Evolutionary conservation across 768 basidiomycete species (phyloP).

Genomic region (Auriscalpium vulgare): DNA sequence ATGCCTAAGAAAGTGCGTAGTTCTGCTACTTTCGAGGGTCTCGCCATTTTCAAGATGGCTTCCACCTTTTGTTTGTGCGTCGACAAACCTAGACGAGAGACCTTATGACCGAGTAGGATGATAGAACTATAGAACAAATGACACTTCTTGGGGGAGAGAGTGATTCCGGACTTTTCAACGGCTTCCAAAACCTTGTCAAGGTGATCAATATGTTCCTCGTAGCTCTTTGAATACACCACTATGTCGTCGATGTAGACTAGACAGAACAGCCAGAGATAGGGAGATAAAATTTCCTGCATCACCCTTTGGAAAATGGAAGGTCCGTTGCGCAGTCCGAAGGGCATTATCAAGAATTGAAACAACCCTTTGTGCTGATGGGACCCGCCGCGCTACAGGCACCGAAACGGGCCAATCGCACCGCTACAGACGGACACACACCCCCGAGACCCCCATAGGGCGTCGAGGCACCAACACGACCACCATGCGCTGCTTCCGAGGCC

Average conservation of each 20-base stretch:
- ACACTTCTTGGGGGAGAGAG: constrained; percentile 22
- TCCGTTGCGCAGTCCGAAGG: constrained; percentile 24
- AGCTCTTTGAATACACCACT: constrained; percentile 5
- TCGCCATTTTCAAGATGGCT: constrained; percentile 23
- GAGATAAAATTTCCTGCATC: constrained; percentile 25
- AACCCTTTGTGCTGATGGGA: constrained; percentile 35
- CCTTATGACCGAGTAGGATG: constrained; percentile 28
- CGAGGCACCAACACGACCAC: no score
- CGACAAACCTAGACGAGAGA: constrained; percentile 29
- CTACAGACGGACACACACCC: no score
- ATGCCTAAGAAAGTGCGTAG: constrained; percentile 20
- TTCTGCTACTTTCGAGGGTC: constrained; percentile 11
- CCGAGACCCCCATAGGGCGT: no score
- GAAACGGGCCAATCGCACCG: no score
- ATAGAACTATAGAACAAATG: constrained; percentile 19
- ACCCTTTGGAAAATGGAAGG: constrained; percentile 33
- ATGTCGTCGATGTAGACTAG: constrained; percentile 12
- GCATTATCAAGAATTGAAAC: constrained; percentile 34
- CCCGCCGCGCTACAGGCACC: no score
- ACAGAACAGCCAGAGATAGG: constrained; percentile 5
- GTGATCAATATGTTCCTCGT: constrained; percentile 14
- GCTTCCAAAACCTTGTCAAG: constrained; percentile 23
- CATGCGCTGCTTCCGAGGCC: no score
- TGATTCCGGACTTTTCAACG: constrained; percentile 17
- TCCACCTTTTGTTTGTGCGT: no score